Conservation (phyloP, 345 rosid species). For the Lagerstroemia speciosa region DNA sequence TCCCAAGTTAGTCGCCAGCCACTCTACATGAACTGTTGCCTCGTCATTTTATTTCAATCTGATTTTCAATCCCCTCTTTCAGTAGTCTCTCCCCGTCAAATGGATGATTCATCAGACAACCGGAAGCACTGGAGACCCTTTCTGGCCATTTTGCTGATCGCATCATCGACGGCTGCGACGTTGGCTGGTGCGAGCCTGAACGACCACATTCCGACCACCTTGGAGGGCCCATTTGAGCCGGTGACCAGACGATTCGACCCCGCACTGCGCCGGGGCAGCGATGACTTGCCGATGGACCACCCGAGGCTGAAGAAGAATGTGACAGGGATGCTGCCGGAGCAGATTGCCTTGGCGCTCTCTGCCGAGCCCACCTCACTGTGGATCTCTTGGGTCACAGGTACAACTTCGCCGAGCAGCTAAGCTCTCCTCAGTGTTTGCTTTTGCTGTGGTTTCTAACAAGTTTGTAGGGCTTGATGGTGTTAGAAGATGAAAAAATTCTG, state of each 20-base stretch:
- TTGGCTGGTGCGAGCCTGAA: not conserved
- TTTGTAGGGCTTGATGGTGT: not conserved
- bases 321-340: slow-evolving; percentile 48
- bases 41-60: no score
- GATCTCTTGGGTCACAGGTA: slow-evolving; percentile 95
- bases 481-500: not conserved
- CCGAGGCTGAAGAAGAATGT: slow-evolving; percentile 57
- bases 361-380: slow-evolving; percentile 59
- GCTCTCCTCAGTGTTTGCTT: not conserved
- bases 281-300: slow-evolving; percentile 63
- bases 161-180: not conserved
- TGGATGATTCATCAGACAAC: not conserved
- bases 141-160: not conserved
- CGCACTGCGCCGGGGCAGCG: slow-evolving; percentile 68
- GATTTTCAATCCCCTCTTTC: not conserved
- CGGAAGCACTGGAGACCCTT: not conserved
- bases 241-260: slow-evolving; percentile 56
- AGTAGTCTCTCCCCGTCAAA: not conserved
- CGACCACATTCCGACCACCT: slow-evolving; percentile 48
- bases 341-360: slow-evolving; percentile 65
- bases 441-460: not conserved
- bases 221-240: slow-evolving; percentile 70
- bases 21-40: no score
- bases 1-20: no score
- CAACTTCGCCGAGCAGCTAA: not conserved